phyloP scores from a whole-genome alignment of 805 yeast species.

The Myxozyma sirexii region DNA sequence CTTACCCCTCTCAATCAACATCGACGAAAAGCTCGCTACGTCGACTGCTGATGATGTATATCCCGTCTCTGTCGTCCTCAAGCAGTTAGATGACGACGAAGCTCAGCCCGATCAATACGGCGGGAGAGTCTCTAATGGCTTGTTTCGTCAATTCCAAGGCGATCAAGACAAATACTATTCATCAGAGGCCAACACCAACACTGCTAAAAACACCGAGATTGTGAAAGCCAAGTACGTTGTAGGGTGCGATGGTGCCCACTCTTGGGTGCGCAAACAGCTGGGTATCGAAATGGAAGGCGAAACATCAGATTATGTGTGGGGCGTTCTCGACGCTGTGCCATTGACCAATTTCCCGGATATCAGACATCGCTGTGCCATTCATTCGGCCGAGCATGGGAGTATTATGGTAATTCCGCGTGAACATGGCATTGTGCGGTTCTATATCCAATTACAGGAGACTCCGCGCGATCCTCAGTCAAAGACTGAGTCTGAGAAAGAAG shows the following conservation, averaged over 20 bases:
- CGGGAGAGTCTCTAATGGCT: constrained; percentile 38
- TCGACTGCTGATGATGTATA: constrained; percentile 31
- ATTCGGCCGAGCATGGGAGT: constrained; percentile 42
- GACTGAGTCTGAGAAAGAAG: constrained; percentile 14
- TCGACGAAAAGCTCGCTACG: constrained; percentile 24
- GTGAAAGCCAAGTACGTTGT: constrained; percentile 43
- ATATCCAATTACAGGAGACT: constrained; percentile 39
- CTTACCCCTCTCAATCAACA: constrained; percentile 24
- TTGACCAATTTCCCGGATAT: constrained; percentile 46
- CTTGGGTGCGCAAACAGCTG: constrained; percentile 43
- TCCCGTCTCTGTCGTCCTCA: constrained; percentile 39
- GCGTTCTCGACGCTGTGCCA: constrained; percentile 45
- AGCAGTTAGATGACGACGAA: constrained; percentile 30
- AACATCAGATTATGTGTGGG: constrained; percentile 45
- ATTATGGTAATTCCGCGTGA: constrained; percentile 46
- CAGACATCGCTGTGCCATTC: constrained; percentile 43
- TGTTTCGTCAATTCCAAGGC: constrained; percentile 40
- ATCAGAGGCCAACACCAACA: constrained; percentile 31
- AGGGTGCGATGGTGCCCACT: constrained; percentile 45
- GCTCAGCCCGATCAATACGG: constrained; percentile 33
- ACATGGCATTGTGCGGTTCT: constrained; percentile 42
- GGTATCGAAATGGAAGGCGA: constrained; percentile 45
- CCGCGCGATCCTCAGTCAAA: constrained; percentile 17
- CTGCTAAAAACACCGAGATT: constrained; percentile 21
- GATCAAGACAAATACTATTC: constrained; percentile 27